Base-by-base conservation (phyloP, 2,329 filamentous ascomycete species). In the Penicillium corylophilum region DNA sequence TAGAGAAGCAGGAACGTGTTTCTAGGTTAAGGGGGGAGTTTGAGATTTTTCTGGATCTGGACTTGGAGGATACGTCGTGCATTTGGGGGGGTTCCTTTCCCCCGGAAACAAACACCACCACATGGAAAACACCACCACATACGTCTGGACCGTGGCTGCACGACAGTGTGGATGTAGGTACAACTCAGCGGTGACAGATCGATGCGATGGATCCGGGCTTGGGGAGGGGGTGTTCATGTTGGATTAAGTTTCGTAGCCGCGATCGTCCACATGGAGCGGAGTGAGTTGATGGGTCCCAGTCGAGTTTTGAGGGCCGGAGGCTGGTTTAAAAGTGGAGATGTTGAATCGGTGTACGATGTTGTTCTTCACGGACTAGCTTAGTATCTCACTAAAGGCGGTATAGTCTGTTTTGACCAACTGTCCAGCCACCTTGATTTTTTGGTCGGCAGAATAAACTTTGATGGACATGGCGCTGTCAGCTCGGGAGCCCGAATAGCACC, bases 1-100 rank as follows among this genome's bases (percentile, higher is more conserved):
- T 51, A 15, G 15, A 33, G 9, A 53, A 53, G 43, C 43, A 52
- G 50, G 43, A 50, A 55, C 43, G 22, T 24, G 23, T 24, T 24
- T 24, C 4, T 24, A 24, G 23, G 7, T 4, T 24, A 24, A 24
- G 23, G 23, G 23, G 23, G 7, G 7, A 24, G n/a, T n/a, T 24
- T 24, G 23, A 24, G 23, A 24, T 7, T 24, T 24, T 35, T 16
- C 29, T 9, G 33, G 13, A 13, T 4, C 13, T 29, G 29, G 29
- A 13, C 15, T 31, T n/a, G 33, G 26, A 26, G 26, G 26, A 28
- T 28, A 28, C 26, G 26, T 28, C 7, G 26, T 28, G 26, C 26
- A 8, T n/a, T n/a, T n/a, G n/a, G n/a, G n/a, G n/a, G n/a, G n/a
- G n/a, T n/a, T n/a, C n/a, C n/a, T n/a, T n/a, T n/a, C n/a, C n/a